phyloP scores from a whole-genome alignment of 495 filamentous ascomycete genomes.

The Aspergillus sclerotioniger region DNA sequence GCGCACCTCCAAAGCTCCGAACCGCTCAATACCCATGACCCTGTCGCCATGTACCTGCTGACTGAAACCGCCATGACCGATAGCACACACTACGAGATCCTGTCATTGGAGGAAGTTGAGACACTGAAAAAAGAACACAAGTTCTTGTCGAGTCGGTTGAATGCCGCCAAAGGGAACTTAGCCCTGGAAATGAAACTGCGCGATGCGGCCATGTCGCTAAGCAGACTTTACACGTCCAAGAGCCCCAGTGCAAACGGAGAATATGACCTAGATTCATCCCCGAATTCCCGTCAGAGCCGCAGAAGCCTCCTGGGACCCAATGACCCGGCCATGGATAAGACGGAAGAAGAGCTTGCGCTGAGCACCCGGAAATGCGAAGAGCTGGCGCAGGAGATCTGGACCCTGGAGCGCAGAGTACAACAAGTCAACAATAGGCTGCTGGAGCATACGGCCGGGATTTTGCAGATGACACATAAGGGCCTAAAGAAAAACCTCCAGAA shows the following conservation, averaged over 20 bases:
- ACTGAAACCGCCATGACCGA: slow-evolving; percentile 92
- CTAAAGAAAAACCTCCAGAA: slow-evolving; percentile 47
- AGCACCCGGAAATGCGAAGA: slow-evolving; percentile 84
- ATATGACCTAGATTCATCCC: slow-evolving; percentile 28
- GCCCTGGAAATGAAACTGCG: slow-evolving; percentile 90
- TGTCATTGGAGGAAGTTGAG: slow-evolving; percentile 89
- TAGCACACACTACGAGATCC: slow-evolving; percentile 75
- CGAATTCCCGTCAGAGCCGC: slow-evolving; percentile 31
- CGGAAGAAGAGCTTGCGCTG: slow-evolving; percentile 70
- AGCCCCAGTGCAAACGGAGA: slow-evolving; percentile 37
- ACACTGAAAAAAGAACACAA: slow-evolving; percentile 80
- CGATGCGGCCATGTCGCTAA: slow-evolving; percentile 86
- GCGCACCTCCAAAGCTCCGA: slow-evolving; percentile 40
- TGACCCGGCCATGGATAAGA: slow-evolving; percentile 42
- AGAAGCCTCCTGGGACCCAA: slow-evolving; percentile 53
- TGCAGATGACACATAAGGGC: slow-evolving; percentile 81
- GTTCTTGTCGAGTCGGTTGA: slow-evolving; percentile 68
- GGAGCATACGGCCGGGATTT: slow-evolving; percentile 87
- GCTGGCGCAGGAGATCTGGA: slow-evolving; percentile 74
- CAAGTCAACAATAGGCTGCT: slow-evolving; percentile 69
- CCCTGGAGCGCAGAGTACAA: slow-evolving; percentile 68
- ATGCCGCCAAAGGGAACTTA: slow-evolving; percentile 74
- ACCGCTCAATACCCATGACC: slow-evolving; percentile 51
- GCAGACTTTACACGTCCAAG: slow-evolving; percentile 66
- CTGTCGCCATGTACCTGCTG: slow-evolving; percentile 75